phyloP scores from a whole-genome alignment of 352 stramenopile genomes.

The Phytophthora podocarpi region DNA sequence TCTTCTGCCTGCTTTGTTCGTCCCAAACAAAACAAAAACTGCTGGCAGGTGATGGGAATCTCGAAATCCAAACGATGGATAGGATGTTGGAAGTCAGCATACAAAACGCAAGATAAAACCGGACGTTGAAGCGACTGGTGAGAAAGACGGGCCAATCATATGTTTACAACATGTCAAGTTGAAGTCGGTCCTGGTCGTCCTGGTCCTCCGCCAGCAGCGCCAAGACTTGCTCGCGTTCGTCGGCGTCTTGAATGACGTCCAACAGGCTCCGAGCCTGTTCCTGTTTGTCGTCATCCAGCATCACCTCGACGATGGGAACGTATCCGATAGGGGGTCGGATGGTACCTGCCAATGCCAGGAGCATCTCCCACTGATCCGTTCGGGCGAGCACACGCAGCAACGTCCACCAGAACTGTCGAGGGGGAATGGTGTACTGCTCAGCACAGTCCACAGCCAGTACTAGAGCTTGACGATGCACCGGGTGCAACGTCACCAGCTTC shows the following conservation, averaged over 20 bases:
- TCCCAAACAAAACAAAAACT: too few relatives aligned
- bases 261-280: constrained; percentile 48
- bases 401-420: constrained; percentile 63
- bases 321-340: constrained; percentile 53
- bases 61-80: constrained; percentile 31
- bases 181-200: constrained; percentile 8
- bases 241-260: constrained; percentile 27
- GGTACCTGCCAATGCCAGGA: constrained; percentile 42
- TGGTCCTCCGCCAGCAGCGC: constrained; percentile 30
- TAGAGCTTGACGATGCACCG: constrained; percentile 43
- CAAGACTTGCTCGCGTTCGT: constrained; percentile 45
- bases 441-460: constrained; percentile 40
- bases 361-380: constrained; percentile 54
- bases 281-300: constrained; percentile 49
- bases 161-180: constrained; percentile 23
- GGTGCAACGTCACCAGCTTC: constrained; percentile 60
- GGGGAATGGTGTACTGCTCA: constrained; percentile 48
- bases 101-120: constrained; percentile 24
- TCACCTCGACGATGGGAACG: constrained; percentile 45
- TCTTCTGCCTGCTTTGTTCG: not conserved
- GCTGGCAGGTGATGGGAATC: constrained; percentile 11
- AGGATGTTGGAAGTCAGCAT: constrained; percentile 12
- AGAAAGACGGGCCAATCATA: constrained; percentile 3
- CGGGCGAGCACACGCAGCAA: constrained; percentile 47
- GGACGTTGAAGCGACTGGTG: constrained; percentile 12